Base-by-base conservation (phyloP, 192 early-diverging fungal species). In the Dispira parvispora region DNA sequence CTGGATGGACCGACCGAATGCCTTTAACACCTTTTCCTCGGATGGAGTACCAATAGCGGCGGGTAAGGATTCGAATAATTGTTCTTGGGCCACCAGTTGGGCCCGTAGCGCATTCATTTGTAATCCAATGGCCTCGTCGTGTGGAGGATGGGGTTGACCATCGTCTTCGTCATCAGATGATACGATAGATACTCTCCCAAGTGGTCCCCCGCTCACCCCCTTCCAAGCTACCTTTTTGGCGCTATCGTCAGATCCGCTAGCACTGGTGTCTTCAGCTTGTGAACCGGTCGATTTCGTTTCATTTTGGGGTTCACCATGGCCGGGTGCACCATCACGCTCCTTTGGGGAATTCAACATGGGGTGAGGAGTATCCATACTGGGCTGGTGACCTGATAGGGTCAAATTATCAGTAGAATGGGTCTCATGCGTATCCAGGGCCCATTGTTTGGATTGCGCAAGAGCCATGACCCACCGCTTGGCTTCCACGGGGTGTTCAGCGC, bases 381-480 rank as follows among this genome's bases (percentile, higher is more conserved):
- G 57, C 4, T 27, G 53, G 53, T 8, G 26, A 16, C 38, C 18
- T 16, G 38, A 28, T 42, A 43, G 38, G 8, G 26, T 27, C 14
- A 43, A 8, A 43, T 60, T 43, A 11, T 27, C 57, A 3, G 32
- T 21, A 18, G 57, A 43, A 43, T 14, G 25, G 26, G 57, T n/a
- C 45, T 63, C 64, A 18, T 63, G 55, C 18, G 63, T 49, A 8
- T 80, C 81, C 26, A 78, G 65, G 16, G 78, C 75, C 82, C 82
- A 88, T 64, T 81, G 75, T 72, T 85, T 88, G 43, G 87, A 85
- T 61, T 88, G 86, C 32, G 82, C 84, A 20, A 92, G 73, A 32
- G 85, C 75, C 62, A 83, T 77, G 11, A 89, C 85, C 88, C 90
- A 92, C 64, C 83, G 82, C 68, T 87, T 86, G 63, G 90, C 88